Conservation (phyloP, 768 basidiomycete genomes). For the Myochromella boudieri region DNA sequence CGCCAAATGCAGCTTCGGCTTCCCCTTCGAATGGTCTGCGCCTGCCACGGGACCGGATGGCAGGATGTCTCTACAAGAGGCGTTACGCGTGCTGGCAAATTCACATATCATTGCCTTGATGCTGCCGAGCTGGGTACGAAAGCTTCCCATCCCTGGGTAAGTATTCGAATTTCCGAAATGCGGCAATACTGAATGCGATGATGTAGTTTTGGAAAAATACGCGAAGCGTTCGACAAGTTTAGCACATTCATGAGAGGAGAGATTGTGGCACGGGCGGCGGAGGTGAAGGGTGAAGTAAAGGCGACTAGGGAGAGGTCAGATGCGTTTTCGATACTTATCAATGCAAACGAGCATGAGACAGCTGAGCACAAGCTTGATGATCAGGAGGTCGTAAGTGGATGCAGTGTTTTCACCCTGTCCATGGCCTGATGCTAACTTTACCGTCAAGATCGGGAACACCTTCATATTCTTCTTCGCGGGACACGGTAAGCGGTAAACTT, state of each 20-base stretch:
- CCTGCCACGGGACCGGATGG: constrained; percentile 35
- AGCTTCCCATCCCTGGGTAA: constrained; percentile 13
- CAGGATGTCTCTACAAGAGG: constrained; percentile 34
- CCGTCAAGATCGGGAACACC: constrained; percentile 48
- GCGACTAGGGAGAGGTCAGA: constrained; percentile 20
- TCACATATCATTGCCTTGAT: constrained; percentile 13
- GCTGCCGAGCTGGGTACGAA: constrained; percentile 8
- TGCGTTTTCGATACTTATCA: constrained; percentile 41
- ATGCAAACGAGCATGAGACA: constrained; percentile 42
- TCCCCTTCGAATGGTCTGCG: constrained; percentile 36
- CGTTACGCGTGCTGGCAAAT: constrained; percentile 33
- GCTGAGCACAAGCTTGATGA: constrained; percentile 39
- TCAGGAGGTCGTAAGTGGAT: constrained; percentile 34
- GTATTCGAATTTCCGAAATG: neutral
- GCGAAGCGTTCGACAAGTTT: constrained; percentile 28
- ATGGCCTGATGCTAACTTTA: neutral
- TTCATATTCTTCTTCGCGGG: constrained; percentile 57
- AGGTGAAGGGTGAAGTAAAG: constrained; percentile 16
- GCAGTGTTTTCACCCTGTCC: neutral
- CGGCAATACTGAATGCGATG: neutral
- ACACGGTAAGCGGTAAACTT: constrained; percentile 39
- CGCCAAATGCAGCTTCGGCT: constrained; percentile 44
- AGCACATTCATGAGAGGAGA: constrained; percentile 36
- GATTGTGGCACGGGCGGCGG: constrained; percentile 28
- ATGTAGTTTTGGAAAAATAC: constrained; percentile 26